Conservation (phyloP, 805 yeast species). For the Blastobotrys americana region DNA sequence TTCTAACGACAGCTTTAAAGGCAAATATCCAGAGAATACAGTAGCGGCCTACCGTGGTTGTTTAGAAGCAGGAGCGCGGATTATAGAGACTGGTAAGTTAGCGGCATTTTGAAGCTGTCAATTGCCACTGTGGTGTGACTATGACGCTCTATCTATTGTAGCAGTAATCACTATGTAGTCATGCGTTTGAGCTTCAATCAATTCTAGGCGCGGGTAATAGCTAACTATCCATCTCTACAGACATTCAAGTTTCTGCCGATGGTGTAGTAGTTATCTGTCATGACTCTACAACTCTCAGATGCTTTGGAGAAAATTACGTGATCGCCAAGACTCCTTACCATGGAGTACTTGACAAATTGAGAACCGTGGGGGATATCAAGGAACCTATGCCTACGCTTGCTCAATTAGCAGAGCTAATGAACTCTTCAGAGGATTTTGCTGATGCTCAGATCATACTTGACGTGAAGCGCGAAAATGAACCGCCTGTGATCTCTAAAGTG, state of each 20-base stretch:
- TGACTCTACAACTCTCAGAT: constrained; percentile 44
- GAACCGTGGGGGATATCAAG: constrained; percentile 28
- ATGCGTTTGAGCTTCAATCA: no score
- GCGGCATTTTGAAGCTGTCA: no score
- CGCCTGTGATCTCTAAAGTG: constrained; percentile 37
- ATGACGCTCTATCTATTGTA: no score
- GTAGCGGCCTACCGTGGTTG: constrained; percentile 17
- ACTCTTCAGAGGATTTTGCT: constrained; percentile 27
- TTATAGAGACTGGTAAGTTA: constrained; percentile 40
- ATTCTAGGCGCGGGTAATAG: no score
- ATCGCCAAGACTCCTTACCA: constrained; percentile 34
- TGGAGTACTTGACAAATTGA: constrained; percentile 35
- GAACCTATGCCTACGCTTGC: constrained; percentile 38
- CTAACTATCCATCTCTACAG: no score
- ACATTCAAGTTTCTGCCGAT: constrained; percentile 47
- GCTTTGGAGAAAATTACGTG: constrained; percentile 35
- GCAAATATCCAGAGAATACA: constrained; percentile 26
- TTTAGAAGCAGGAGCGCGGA: constrained; percentile 38
- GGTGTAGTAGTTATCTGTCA: constrained; percentile 50
- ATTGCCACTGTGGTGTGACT: not conserved
- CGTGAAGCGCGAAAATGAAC: constrained; percentile 42
- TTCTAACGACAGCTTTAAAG: constrained; percentile 16
- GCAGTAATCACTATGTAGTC: no score
- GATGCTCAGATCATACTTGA: constrained; percentile 41
- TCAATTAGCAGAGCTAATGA: constrained; percentile 37